These are phyloP conservation scores for Xylaria digitata DNA, from an alignment of 2,329 filamentous ascomycete species.

Conservation along the genomic window DNA sequence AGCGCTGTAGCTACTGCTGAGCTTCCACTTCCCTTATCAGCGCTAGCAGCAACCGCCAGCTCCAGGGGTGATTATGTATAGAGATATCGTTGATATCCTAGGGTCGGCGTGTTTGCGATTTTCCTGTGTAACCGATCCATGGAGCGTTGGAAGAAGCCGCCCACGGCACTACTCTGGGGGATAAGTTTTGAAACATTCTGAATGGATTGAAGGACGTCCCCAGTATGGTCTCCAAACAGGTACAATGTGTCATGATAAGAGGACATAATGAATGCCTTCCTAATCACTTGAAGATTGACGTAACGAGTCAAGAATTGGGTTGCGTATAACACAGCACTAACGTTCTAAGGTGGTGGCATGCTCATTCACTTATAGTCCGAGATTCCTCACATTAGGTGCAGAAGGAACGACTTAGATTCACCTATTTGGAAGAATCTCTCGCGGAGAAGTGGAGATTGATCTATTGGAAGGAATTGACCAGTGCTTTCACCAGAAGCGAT, in stretches of 20 bases:
- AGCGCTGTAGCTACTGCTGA: not conserved
- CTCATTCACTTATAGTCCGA: not conserved
- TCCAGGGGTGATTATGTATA: slow-evolving; percentile 10
- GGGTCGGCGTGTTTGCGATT: not conserved
- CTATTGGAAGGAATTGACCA: too few species aligned
- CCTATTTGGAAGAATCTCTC: too few species aligned
- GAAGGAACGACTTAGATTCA: too few species aligned
- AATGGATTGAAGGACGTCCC: slow-evolving; percentile 4
- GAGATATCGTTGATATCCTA: slow-evolving; percentile 3
- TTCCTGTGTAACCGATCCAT: slow-evolving; percentile 1
- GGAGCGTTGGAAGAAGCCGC: slow-evolving; percentile 8
- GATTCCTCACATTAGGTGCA: too few species aligned
- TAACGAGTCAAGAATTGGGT: not conserved
- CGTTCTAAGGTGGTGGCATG: not conserved
- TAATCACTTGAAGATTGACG: not conserved
- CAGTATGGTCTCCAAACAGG: slow-evolving; percentile 22
- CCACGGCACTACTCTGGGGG: not conserved
- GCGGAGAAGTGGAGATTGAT: too few species aligned
- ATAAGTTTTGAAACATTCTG: not conserved
- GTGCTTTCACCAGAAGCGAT: too few species aligned
- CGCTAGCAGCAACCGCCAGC: not conserved
- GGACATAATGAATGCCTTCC: not conserved
- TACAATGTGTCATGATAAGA: not conserved
- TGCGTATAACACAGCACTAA: too few species aligned
- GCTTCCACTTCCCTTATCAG: not conserved